Conservation (phyloP, 2,329 filamentous ascomycete species). For the Mollisia scopiformis region DNA sequence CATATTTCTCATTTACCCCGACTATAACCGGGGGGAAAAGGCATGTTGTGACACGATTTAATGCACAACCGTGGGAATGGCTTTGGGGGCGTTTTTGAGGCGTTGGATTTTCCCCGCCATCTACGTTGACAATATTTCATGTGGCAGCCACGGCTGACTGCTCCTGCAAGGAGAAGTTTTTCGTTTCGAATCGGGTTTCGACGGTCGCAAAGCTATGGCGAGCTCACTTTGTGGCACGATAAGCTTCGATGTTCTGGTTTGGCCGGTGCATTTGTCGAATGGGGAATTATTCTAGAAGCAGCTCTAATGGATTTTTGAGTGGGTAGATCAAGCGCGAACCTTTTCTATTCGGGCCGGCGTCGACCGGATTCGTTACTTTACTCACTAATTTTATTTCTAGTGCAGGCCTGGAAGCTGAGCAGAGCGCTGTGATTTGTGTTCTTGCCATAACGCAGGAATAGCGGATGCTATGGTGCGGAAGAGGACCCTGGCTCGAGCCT, state of each 20-base stretch:
- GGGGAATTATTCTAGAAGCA: slow-evolving; percentile 24
- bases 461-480: background rate
- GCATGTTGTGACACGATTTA: background rate
- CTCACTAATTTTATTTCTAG: background rate
- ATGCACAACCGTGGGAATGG: background rate
- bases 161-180: background rate
- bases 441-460: background rate
- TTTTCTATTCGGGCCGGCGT: slow-evolving; percentile 1
- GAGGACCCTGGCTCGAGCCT: too few relatives aligned
- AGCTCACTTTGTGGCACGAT: slow-evolving; percentile 1
- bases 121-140: too few relatives aligned
- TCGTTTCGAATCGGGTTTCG: background rate
- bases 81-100: background rate
- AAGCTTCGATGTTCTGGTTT: slow-evolving; percentile 3
- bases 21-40: background rate
- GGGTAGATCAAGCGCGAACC: background rate
- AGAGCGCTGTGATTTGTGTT: slow-evolving; percentile 1
- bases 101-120: background rate
- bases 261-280: slow-evolving; percentile 2
- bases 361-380: background rate
- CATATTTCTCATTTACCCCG: background rate
- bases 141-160: too few relatives aligned
- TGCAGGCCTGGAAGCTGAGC: background rate
- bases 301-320: slow-evolving; percentile 4
- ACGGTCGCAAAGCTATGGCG: background rate